Base-by-base conservation (phyloP, 2,329 filamentous ascomycete genomes). In the Amauroascus niger region DNA sequence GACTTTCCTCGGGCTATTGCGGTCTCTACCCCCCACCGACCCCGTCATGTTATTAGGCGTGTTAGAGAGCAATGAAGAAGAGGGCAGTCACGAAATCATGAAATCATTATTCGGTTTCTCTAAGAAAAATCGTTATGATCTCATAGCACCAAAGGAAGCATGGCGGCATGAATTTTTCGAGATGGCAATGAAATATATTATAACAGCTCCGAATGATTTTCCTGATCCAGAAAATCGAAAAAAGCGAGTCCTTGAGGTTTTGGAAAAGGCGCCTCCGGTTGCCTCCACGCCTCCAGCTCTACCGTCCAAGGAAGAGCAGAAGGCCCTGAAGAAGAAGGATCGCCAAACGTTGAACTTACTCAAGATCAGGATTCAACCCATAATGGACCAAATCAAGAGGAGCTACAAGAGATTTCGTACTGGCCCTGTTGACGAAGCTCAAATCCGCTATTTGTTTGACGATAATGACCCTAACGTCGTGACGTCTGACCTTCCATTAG, bases 351-450 rank as follows among this genome's bases (percentile, higher is more conserved):
- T 97, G 52, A 96, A 97, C 66, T 75, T 85, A 55, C 75, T 98
- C 59, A 98, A 97, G 73, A 83, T 95, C 37, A 77, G 85, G 51
- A 82, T 98, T 52, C 90, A 96, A 68, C 88, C 88, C 1, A 88
- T 97, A 61, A 96, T 98, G 89, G 91, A 98, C 61, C 88, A 96
- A 70, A 88, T 98, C 65, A 93, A 95, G 68, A 77, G 79, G 57
- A 89, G 86, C 66, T 95, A 95, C 72, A 87, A 85, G 66, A 88
- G 88, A 61, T 97, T 97, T 71, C 80, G 89, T 57, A 82, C 83
- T 53, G 84, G 88, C 1, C 81, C 88, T 40, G 84, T 98, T 57
- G 81, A 87, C 1, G 83, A 87, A 49, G 69, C 71, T 9, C 79
- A 83, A 59, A 88, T 94, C 55, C 77, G 82, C 18, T 95, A 97